Base-by-base conservation (phyloP, 192 early-diverging fungal species). In the Coemansia sp. region DNA sequence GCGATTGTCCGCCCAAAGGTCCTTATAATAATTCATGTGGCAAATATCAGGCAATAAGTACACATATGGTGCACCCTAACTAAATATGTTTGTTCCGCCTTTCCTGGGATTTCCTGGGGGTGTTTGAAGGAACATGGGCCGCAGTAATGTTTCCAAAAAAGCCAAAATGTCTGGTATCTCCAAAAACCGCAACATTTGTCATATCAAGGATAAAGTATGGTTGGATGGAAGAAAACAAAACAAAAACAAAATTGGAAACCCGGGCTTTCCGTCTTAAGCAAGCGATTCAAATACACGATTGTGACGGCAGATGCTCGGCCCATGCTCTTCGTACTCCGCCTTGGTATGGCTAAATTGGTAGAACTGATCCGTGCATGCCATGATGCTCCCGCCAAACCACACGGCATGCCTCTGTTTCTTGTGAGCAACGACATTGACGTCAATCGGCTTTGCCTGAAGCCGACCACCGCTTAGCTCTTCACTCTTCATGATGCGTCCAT, bases 361-460 rank as follows among this genome's bases (percentile, higher is more conserved):
- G 84, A 98, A 98, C 73, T 96, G 93, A 48, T 72, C 75, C 18
- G 93, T 97, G 68, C 89, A 91, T 33, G 94, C 95, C 75, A 99
- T 85, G 67, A 97, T 86, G 82, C 93, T 95, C 64, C 95, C 97
- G 67, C 97, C 97, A 76, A 92, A 98, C 97, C 97, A 99, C 21
- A 99, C 97, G n/a, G 97, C 97, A 71, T 99, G 92, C 51, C 97
- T 89, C 78, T 99, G 97, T 81, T 93, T 95, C 89, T 95, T 95
- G 89, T 99, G 96, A n/a, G 90, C 89, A 36, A 99, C 87, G 44
- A 99, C 97, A 69, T 95, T 97, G 52, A 99, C 97, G 34, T 98
- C 96, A 72, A 99, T 93, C 34, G 89, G 88, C 51, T 86, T 91
- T 18, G 92, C 87, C 83, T 91, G 85, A 35, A 90, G 77, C 62